Evolutionary conservation across 768 basidiomycete species (phyloP).

Genomic region (Lactarius hengduanensis): DNA sequence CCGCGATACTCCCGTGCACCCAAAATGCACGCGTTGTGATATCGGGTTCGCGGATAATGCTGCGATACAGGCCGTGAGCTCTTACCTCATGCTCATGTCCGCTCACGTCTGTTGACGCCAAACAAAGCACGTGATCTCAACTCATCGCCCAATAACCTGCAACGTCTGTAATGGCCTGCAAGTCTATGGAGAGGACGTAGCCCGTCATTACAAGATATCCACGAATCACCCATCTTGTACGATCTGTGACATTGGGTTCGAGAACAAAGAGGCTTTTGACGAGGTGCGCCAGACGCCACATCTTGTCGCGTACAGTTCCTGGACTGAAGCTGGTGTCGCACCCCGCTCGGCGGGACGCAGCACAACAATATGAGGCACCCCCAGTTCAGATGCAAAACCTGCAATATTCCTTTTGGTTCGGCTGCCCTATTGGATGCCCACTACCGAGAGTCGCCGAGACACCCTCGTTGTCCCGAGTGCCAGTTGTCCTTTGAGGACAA

Average conservation of each 20-base stretch:
- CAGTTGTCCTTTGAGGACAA: conserved; percentile 43
- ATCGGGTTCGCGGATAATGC: conserved; percentile 41
- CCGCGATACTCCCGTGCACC: conserved; percentile 44
- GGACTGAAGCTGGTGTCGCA: background rate
- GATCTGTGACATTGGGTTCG: conserved; percentile 26
- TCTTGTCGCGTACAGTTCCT: background rate
- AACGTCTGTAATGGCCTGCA: conserved; percentile 21
- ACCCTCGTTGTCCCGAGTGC: conserved; percentile 48
- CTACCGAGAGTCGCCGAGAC: conserved; percentile 38
- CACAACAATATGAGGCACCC: conserved; percentile 22
- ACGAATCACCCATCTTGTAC: conserved; percentile 21
- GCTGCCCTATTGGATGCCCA: conserved; percentile 20
- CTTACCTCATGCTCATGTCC: background rate
- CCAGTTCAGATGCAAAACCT: conserved; percentile 17
- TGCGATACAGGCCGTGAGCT: conserved; percentile 39
- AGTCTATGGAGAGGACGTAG: conserved; percentile 24
- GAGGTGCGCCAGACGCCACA: conserved; percentile 13
- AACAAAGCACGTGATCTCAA: conserved; percentile 36
- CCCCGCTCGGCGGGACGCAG: conserved; percentile 5
- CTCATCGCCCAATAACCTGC: conserved; percentile 26
- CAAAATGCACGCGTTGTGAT: conserved; percentile 46
- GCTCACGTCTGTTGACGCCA: background rate
- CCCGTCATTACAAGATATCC: conserved; percentile 23
- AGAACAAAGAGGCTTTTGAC: conserved; percentile 20
- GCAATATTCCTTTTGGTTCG: conserved; percentile 22